A percentile compares a stretch with the other conserved stretches of the same genome.
phyloP scores from a whole-genome alignment of 2,329 filamentous ascomycete genomes.

The Scleromitrula shiraiana region DNA sequence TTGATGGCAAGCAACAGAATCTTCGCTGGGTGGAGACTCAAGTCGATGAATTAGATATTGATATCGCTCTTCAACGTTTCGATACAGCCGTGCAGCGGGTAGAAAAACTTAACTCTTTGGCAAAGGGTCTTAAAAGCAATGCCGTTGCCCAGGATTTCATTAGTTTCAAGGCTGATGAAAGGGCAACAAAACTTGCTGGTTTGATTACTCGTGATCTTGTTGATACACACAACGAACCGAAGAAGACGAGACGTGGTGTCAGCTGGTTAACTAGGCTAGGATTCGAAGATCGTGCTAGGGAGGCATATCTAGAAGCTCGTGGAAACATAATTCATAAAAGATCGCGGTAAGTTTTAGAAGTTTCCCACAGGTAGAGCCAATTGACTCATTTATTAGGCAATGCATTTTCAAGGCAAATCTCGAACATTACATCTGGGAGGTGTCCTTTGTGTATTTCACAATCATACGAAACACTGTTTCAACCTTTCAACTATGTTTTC shows the following conservation, averaged over 20 bases:
- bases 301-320: constrained; percentile 76
- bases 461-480: constrained; percentile 88
- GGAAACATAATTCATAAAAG: constrained; percentile 72
- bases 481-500: constrained; percentile 83
- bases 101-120: constrained; percentile 75
- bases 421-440: constrained; percentile 86
- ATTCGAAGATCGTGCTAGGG: constrained; percentile 82
- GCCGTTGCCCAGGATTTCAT: constrained; percentile 85
- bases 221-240: constrained; percentile 67
- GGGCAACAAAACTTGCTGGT: constrained; percentile 67
- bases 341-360: constrained; percentile 53
- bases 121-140: constrained; percentile 76
- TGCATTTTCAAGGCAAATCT: constrained; percentile 93
- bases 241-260: constrained; percentile 72
- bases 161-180: constrained; percentile 80
- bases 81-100: constrained; percentile 77
- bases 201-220: constrained; percentile 71
- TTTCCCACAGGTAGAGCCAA: neutral
- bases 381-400: constrained; percentile 48
- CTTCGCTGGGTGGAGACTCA: constrained; percentile 92
- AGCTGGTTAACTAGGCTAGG: constrained; percentile 79
- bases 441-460: constrained; percentile 93
- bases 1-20: constrained; percentile 94
- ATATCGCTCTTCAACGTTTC: constrained; percentile 84
- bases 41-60: constrained; percentile 92